These are phyloP conservation scores for Diaporthe sp. DNA, from an alignment of 2,329 filamentous ascomycete genomes.

Conservation along the genomic window DNA sequence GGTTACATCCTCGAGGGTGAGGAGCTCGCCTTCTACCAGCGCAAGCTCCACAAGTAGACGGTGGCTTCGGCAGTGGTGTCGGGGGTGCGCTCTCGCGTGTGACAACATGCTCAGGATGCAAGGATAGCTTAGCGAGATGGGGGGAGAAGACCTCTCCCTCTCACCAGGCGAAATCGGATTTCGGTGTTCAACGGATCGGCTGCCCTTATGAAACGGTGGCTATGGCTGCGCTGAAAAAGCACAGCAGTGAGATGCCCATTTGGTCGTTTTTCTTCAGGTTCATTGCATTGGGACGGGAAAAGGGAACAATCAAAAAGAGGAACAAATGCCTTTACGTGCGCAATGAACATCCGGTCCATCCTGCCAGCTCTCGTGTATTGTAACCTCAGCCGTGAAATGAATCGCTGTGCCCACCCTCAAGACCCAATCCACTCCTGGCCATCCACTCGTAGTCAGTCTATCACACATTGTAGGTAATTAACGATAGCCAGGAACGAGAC, in stretches of 20 bases:
- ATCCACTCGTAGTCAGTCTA: background rate
- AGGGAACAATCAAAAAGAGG: constrained; percentile 38
- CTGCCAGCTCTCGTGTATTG: background rate
- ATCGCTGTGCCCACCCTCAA: background rate
- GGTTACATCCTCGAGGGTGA: constrained; percentile 99
- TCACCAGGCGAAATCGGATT: constrained; percentile 40
- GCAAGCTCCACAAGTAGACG: constrained; percentile 96
- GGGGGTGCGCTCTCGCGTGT: background rate
- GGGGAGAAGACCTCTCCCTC: background rate
- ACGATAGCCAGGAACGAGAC: too few species aligned
- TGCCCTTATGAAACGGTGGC: constrained; percentile 38
- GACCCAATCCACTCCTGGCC: background rate
- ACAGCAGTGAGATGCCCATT: constrained; percentile 35
- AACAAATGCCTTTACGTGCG: constrained; percentile 38
- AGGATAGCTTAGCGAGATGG: constrained; percentile 32
- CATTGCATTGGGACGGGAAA: constrained; percentile 38
- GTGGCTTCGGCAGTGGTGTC: constrained; percentile 22
- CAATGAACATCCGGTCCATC: constrained; percentile 39
- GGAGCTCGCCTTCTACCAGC: constrained; percentile 99
- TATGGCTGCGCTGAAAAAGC: constrained; percentile 29
- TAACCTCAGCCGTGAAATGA: background rate
- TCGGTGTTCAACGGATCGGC: constrained; percentile 40
- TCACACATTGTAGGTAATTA: too few species aligned
- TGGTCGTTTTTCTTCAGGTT: constrained; percentile 36
- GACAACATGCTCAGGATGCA: constrained; percentile 9